A percentile compares a stretch with the other conserved stretches of the same genome.
These are phyloP conservation scores for Aspergillus sclerotioniger DNA, from an alignment of 495 filamentous ascomycete genomes.

Conservation along the genomic window DNA sequence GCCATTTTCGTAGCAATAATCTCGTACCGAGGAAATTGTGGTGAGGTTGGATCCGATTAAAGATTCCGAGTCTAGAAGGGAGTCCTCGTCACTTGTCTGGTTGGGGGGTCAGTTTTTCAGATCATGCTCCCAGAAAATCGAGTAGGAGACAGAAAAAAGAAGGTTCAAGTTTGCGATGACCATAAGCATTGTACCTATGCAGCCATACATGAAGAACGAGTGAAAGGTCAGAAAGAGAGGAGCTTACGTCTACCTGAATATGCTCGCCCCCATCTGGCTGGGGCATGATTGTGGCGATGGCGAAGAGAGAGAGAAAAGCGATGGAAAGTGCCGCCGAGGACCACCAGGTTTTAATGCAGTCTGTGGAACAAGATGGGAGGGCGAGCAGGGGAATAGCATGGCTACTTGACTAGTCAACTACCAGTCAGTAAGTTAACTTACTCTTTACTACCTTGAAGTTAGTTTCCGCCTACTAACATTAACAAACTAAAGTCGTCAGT, in stretches of 20 bases:
- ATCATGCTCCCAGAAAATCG: too few species aligned
- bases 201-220: background rate
- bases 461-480: too few species aligned
- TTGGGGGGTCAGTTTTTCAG: background rate
- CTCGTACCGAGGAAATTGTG: constrained; percentile 45
- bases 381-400: background rate
- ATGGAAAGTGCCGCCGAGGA: constrained; percentile 5
- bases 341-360: background rate
- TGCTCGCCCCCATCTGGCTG: constrained; percentile 35
- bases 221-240: background rate
- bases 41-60: constrained; percentile 42
- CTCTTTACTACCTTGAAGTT: too few species aligned
- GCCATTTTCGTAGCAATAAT: constrained; percentile 58
- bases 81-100: constrained; percentile 45
- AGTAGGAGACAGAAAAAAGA: too few species aligned
- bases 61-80: constrained; percentile 35
- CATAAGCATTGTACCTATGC: too few species aligned
- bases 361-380: background rate
- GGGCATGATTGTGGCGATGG: constrained; percentile 24
- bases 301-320: constrained; percentile 1
- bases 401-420: background rate
- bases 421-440: too few species aligned
- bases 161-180: too few species aligned
- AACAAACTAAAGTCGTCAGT: too few species aligned
- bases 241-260: constrained; percentile 42